Base-by-base conservation (phyloP, 495 filamentous ascomycete genomes). In the Penicillium paxilli region DNA sequence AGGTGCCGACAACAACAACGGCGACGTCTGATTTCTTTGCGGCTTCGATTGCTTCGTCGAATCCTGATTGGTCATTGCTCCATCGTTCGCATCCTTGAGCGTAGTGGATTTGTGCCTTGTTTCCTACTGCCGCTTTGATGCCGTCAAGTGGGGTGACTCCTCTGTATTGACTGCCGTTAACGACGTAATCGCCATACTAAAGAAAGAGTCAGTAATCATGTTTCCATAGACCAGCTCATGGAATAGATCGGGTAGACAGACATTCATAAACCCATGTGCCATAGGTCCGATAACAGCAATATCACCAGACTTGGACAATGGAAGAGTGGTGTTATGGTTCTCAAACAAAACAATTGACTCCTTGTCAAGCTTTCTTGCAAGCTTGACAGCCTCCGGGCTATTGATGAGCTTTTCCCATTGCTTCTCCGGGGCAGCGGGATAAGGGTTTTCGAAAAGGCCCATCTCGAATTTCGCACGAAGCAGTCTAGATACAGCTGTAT, bases 241-340 rank as follows among this genome's bases (percentile, higher is more conserved):
- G 35, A 19, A 38, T 32, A 12, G 30, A 32, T 5, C 30, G 51
- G n/a, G 23, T 22, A 24, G 21, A 70, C 78, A 71, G 54, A 86
- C 83, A 56, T 89, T 89, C 78, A 87, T 84, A 54, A 70, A 87
- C 1, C 82, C 86, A 65, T 86, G 72, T 0, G 85, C 87, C 85
- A 90, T 88, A 12, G 86, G 86, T 0, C 86, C 86, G 55, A 90
- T 86, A n/a, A 89, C 83, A 3, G 85, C 87, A 58, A 90, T 72
- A 19, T 76, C 83, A 16, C 81, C 81, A 6, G 72, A 68, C 61
- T 83, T 84, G 52, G 73, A 77, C 24, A 89, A 62, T 0, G 87
- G 87, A 10, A 89, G 76, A 6, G 78, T 66, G 5, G 76, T 64
- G n/a, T 84, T 69, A 44, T 84, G 78, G 56, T 90, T 89, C 60